Evolutionary conservation across 2,329 filamentous ascomycete genomes (phyloP).

Genomic region (Aspergillus bombycis): DNA sequence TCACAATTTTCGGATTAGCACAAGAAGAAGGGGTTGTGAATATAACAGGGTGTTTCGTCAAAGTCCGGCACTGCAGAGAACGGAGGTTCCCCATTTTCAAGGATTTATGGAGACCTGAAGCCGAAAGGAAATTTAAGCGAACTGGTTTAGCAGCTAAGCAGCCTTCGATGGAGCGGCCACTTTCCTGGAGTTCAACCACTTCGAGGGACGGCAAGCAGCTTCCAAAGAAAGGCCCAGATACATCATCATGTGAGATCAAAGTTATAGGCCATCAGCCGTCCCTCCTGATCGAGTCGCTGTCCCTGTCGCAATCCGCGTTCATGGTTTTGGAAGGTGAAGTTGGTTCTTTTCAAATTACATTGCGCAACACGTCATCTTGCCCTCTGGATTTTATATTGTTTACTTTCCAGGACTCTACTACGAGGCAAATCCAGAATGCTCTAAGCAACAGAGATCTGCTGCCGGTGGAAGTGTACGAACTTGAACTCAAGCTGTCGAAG

Average conservation of each 20-base stretch:
- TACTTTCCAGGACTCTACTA: conserved; percentile 87
- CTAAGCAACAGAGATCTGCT: conserved; percentile 76
- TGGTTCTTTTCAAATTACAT: conserved; percentile 73
- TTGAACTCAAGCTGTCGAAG: conserved; percentile 77
- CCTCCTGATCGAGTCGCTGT: conserved; percentile 73
- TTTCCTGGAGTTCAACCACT: conserved; percentile 48
- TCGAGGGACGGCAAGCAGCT: conserved; percentile 39
- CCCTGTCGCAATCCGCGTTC: conserved; percentile 78
- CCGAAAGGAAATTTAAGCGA: conserved; percentile 74
- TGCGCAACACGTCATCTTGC: conserved; percentile 77
- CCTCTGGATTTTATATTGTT: conserved; percentile 83
- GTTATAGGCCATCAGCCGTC: conserved; percentile 81
- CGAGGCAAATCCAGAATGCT: conserved; percentile 73
- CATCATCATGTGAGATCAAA: conserved; percentile 58
- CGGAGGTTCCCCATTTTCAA: conserved; percentile 82
- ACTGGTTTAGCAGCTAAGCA: conserved; percentile 67
- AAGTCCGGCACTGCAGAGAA: conserved; percentile 78
- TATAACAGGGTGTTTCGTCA: conserved; percentile 77
- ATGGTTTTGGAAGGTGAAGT: conserved; percentile 94
- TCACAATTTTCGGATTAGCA: conserved; percentile 72
- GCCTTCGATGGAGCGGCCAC: conserved; percentile 48
- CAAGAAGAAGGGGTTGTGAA: conserved; percentile 68
- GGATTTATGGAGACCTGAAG: conserved; percentile 72
- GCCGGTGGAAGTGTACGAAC: conserved; percentile 79
- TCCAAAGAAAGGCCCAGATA: conserved; percentile 38